Base-by-base conservation (phyloP, 2,329 filamentous ascomycete genomes). In the Fusarium neocosmosporiellum region DNA sequence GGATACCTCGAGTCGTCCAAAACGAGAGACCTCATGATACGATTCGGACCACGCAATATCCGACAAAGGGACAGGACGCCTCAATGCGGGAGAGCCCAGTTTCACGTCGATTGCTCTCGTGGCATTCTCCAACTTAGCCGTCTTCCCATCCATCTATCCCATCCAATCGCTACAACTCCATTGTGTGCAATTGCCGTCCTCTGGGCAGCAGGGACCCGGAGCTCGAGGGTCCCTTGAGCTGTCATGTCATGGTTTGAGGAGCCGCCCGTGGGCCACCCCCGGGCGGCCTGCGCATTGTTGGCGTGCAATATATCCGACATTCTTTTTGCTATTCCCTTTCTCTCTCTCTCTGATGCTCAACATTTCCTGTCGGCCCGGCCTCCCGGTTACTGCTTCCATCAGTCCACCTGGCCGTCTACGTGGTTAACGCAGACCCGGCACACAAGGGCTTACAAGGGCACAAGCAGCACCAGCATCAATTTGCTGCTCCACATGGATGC, bases 11-110 rank as follows among this genome's bases (percentile, higher is more conserved):
- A 65, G 65, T 59, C 50, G 36, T 62, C 60, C 53, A 36, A 66
- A 43, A 39, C 31, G 43, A 73, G 63, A 73, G 63, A 73, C 67
- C 66, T 73, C 63, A 73, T 71, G 70, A 65, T 71, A 65, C 63
- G 67, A 73, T 71, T 39, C 70, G 70, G 70, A 63, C 70, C 59
- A 71, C 39, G 53, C 33, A 62, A 68, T 68, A 61, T 59, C 70
- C 59, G 70, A 67, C 70, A 59, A 54, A 63, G 46, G 46, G 10
- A 29, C 6, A 10, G 24, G 18, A 34, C 43, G 41, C 48, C 46
- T 58, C 55, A 55, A 55, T 31, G 33, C 31, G 50, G 27, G 50
- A 33, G 13, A 54, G 41, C 24, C 41, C 14, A 55, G 37, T n/a
- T 60, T 31, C 36, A 66, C 41, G 37, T 59, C 55, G n/a, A 27